Conservation (phyloP, 495 filamentous ascomycete genomes). For the Letharia columbiana region DNA sequence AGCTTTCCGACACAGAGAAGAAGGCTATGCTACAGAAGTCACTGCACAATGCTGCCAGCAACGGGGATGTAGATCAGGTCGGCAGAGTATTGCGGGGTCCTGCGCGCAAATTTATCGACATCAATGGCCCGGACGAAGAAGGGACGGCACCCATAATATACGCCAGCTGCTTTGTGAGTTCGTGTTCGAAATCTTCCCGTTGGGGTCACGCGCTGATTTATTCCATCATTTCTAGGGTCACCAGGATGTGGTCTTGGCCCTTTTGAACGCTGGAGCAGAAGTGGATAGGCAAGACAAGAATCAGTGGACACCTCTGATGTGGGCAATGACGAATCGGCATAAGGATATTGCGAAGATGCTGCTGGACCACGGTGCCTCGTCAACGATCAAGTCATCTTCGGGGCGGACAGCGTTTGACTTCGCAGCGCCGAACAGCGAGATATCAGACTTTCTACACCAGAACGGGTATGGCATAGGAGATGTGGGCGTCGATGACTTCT, state of each 20-base stretch:
- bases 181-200: background rate
- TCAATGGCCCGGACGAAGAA: conserved; percentile 88
- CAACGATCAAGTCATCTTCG: conserved; percentile 86
- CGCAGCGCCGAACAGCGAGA: conserved; percentile 86
- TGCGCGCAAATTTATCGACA: conserved; percentile 69
- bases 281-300: conserved; percentile 93
- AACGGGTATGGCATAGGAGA: conserved; percentile 87
- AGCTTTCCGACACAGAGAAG: conserved; percentile 69
- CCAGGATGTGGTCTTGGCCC: conserved; percentile 74
- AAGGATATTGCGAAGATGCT: conserved; percentile 88
- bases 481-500: conserved; percentile 91
- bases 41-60: conserved; percentile 93
- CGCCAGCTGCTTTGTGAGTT: conserved; percentile 92
- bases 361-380: conserved; percentile 88
- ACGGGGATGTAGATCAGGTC: conserved; percentile 81
- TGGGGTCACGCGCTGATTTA: conserved; percentile 17
- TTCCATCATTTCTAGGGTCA: conserved; percentile 54
- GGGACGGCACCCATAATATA: conserved; percentile 94
- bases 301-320: conserved; percentile 97
- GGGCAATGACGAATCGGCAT: conserved; percentile 98
- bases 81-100: conserved; percentile 65
- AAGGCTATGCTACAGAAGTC: conserved; percentile 71
- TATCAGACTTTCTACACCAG: conserved; percentile 87
- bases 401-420: conserved; percentile 97
- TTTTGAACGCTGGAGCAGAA: conserved; percentile 80